Base-by-base conservation (phyloP, 768 basidiomycete species). In the Pleurotus tuoliensis region DNA sequence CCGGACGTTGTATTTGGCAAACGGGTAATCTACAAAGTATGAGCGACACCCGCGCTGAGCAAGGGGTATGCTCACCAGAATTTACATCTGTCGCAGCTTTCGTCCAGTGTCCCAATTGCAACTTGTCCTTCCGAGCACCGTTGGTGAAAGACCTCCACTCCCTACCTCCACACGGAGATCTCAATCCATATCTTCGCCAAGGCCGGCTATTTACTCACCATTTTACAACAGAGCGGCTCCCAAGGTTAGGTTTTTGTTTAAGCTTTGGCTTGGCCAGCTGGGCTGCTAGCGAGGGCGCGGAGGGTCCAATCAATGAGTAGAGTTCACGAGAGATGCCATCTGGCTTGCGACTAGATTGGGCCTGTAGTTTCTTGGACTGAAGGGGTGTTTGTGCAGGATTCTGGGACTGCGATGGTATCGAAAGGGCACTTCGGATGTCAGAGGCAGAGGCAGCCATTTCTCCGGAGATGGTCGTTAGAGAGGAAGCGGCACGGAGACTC, bases 291-390 rank as follows among this genome's bases (percentile, higher is more conserved):
- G 89, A 86, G 0, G 96, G 94, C 9, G 90, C 89, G 47, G 92
- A 90, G 58, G 92, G 86, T n/a, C 96, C 96, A 61, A 99, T 98
- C 58, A 99, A 83, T 1, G 90, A 87, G 73, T 90, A 98, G 2
- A 99, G 80, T 70, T 98, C 95, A 62, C 94, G 79, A 0, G 94
- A 88, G 58, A 98, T 94, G 16, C 96, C 95, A 16, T 94, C 92
- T 3, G 91, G 91, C 70, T 90, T 92, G 65, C 81, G 80, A 15
- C 74, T 65, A 11, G 76, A 64, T 2, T 72, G 15, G n/a, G 73
- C 55, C 20, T 67, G 37, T 3, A 71, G 58, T 62, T 81, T 87
- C 63, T 80, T 82, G 1, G 68, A 66, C 39, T 77, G 80, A n/a
- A 80, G 71, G 2, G 80, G 74, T 3, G 76, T 74, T 6, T 77